Evolutionary conservation across 805 yeast genomes (phyloP), one percentile per base, ranked within the genome.

Genomic region (Saccharomycopsis sp.): DNA sequence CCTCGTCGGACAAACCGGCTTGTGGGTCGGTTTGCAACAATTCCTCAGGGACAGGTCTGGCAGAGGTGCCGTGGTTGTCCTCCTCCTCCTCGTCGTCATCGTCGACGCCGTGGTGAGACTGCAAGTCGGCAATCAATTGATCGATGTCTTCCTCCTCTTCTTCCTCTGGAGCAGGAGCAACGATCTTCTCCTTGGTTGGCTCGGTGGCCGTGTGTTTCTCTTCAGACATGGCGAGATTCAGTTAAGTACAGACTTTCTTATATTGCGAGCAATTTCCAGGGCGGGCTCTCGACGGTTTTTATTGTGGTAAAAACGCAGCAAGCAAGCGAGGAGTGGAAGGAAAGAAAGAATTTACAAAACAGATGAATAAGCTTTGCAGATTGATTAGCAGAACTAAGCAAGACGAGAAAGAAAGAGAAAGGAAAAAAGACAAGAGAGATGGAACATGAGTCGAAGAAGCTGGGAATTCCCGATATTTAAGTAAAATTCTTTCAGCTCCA

Each of bases 31-130:
- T 89, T 74, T 87, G 85, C 68, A 89, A 79, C 65, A 87, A 75
- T 70, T 87, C 94, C 68, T 90, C 96, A 57, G 96, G 95, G 56
- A 89, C 90, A 61, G 87, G 87, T 74, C 85, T 83, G 73, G 84
- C 82, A 60, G 83, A 77, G 64, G 79, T 79, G 61, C 80, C 83
- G 37, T 65, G 74, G 23, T 70, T 76, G 44, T 69, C 76, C 50
- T 75, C 83, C 52, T 76, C 82, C 29, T 75, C 84, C 2, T 75
- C 82, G 1, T 77, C 85, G 2, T 70, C 83, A 12, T 70, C 81
- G 37, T 68, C 80, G 41, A 52, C 68, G 65, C 79, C 82, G 64
- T 77, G 78, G 73, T 84, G 75, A 56, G 79, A 76, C 76, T 89
- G 96, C 68, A 90, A 79, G 69, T 89, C 96, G 64, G 81, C 79